Base-by-base conservation (phyloP, 768 basidiomycete species). In the Boletellus ananiceps region DNA sequence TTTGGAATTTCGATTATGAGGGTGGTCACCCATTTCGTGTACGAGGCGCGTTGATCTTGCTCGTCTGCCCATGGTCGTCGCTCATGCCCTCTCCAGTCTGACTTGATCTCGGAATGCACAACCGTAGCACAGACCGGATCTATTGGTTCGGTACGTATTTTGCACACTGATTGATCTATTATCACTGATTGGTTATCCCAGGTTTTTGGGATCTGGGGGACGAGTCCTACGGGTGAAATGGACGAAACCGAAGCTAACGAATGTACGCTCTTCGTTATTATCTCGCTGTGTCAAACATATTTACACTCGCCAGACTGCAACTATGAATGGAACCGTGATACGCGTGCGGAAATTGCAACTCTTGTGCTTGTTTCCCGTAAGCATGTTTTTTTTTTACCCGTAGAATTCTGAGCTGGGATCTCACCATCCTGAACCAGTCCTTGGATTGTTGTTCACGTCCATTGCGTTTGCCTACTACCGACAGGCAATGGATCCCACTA, bases 401-500 rank as follows among this genome's bases (percentile, higher is more conserved):
- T n/a, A 31, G 15, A 9, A 32, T 21, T 16, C 15, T 33, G 14
- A 11, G 18, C 21, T 3, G n/a, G 8, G 9, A 8, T 40, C 44
- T 54, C 19, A 53, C 18, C 5, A 3, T 49, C 1, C 13, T 50
- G 18, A n/a, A 0, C 2, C 57, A 87, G 83, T 81, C 41, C 57
- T 86, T 40, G 73, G 76, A 38, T 56, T 72, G 33, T 62, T 91
- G 51, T 88, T 90, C 73, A 76, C 79, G n/a, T 54, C 75, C 41
- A 58, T 88, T 56, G 79, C 83, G 2, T 86, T 85, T 62, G 73
- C 76, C 13, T 93, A 83, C 71, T 82, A 86, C 61, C 83, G 84
- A 19, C 90, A 93, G 67, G 61, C 82, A 2, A 75, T 83, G 31
- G 84, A 90, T 64, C 89, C 90, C 1, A 65, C 76, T 3, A 79